Evolutionary conservation across 1,139 yeast species (phyloP).

Genomic region (Pichia sp.): DNA sequence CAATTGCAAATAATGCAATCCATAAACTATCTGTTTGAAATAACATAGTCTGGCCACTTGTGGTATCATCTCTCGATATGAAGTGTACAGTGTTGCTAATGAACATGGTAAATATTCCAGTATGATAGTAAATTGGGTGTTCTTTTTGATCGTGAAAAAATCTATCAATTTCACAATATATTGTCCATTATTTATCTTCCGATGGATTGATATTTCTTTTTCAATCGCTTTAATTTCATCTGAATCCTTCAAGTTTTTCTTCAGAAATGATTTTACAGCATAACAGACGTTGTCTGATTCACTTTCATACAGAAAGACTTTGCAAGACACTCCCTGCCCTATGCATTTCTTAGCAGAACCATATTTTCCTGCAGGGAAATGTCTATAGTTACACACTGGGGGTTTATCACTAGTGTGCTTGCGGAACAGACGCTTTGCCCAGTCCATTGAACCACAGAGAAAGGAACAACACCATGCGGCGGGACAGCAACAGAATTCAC

Average conservation of each 20-base stretch:
- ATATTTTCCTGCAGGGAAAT: conserved; percentile 22
- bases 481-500: too few relatives aligned
- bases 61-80: conserved; percentile 28
- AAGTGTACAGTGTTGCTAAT: conserved; percentile 38
- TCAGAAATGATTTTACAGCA: conserved; percentile 37
- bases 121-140: conserved; percentile 33
- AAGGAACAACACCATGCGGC: too few relatives aligned
- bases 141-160: conserved; percentile 34
- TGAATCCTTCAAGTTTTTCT: conserved; percentile 32
- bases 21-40: conserved; percentile 41
- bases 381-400: conserved; percentile 7
- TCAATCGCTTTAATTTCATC: conserved; percentile 36
- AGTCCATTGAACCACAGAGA: too few relatives aligned
- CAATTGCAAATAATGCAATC: conserved; percentile 39
- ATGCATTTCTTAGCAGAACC: conserved; percentile 19
- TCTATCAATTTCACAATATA: conserved; percentile 35
- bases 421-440: too few relatives aligned
- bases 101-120: conserved; percentile 44
- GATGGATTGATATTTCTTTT: conserved; percentile 31
- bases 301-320: conserved; percentile 25
- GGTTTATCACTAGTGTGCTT: too few relatives aligned
- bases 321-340: conserved; percentile 32
- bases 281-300: conserved; percentile 29
- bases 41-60: conserved; percentile 37
- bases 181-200: conserved; percentile 16